phyloP scores from a whole-genome alignment of 768 basidiomycete genomes.

The Boletus fagicola region DNA sequence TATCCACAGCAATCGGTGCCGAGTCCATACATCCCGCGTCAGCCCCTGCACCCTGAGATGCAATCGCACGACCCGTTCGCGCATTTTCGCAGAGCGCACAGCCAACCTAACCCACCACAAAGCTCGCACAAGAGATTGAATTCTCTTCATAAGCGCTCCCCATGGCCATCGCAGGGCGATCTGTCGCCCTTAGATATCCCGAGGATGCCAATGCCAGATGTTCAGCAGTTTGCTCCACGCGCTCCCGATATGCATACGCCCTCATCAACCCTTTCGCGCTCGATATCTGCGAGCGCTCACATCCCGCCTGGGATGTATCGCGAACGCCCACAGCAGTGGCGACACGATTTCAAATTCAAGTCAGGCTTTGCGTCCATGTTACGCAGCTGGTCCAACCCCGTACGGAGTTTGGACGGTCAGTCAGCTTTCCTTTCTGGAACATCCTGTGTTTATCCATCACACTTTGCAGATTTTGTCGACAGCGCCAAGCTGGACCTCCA shows the following conservation, averaged over 20 bases:
- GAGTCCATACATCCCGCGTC: constrained; percentile 32
- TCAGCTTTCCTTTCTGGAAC: background rate
- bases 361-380: constrained; percentile 32
- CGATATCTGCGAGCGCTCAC: constrained; percentile 12
- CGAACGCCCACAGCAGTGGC: constrained; percentile 31
- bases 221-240: constrained; percentile 14
- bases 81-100: constrained; percentile 6
- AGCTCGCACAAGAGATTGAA: constrained; percentile 5
- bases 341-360: constrained; percentile 34
- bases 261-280: constrained; percentile 24
- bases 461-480: constrained; percentile 19
- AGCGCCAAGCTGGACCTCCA: constrained; percentile 29
- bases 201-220: constrained; percentile 24
- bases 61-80: constrained; percentile 11
- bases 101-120: background rate
- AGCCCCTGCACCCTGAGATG: constrained; percentile 13
- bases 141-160: constrained; percentile 1
- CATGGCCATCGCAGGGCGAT: constrained; percentile 21
- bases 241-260: constrained; percentile 25
- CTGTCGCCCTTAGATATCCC: constrained; percentile 22
- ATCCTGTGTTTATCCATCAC: background rate
- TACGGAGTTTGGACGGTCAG: constrained; percentile 21
- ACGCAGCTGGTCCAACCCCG: constrained; percentile 19
- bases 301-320: constrained; percentile 11
- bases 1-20: constrained; percentile 23